These are phyloP conservation scores for Babjeviella inositovora DNA, from an alignment of 805 yeast species.

Conservation along the genomic window DNA sequence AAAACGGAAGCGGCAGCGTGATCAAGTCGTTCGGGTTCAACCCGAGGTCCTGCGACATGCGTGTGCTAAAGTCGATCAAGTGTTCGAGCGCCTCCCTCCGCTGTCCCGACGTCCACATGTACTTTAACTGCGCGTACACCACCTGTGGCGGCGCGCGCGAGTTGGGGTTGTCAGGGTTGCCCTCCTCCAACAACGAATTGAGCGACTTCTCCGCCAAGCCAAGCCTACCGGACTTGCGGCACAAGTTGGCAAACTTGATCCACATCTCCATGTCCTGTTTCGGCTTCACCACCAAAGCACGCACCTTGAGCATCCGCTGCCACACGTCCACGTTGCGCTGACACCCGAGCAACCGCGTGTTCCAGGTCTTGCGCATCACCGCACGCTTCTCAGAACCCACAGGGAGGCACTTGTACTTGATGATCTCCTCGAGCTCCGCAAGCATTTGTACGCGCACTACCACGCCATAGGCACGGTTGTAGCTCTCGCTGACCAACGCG, in stretches of 20 bases:
- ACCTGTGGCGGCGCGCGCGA: slow-evolving; percentile 92
- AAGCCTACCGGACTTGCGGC: slow-evolving; percentile 86
- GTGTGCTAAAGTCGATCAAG: slow-evolving; percentile 77
- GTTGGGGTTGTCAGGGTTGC: slow-evolving; percentile 28
- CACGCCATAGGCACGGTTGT: slow-evolving; percentile 91
- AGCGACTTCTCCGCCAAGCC: slow-evolving; percentile 88
- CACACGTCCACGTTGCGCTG: slow-evolving; percentile 98
- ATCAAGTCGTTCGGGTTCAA: slow-evolving; percentile 77
- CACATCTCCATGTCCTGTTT: slow-evolving; percentile 95
- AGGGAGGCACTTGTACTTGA: slow-evolving; percentile 73
- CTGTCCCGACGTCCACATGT: slow-evolving; percentile 93
- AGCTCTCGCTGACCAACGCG: slow-evolving; percentile 88
- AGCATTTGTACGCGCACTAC: slow-evolving; percentile 95
- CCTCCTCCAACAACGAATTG: slow-evolving; percentile 63
- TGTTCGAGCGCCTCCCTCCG: slow-evolving; percentile 76
- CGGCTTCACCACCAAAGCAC: slow-evolving; percentile 87
- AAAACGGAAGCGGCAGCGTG: slow-evolving; percentile 70
- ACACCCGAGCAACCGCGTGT: slow-evolving; percentile 79
- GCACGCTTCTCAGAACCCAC: slow-evolving; percentile 68
- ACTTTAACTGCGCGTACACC: slow-evolving; percentile 91
- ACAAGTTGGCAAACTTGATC: slow-evolving; percentile 93
- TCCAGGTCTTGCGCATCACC: slow-evolving; percentile 85
- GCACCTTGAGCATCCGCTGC: slow-evolving; percentile 88
- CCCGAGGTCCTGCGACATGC: slow-evolving; percentile 81
- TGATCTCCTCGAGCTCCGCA: slow-evolving; percentile 91